Conservation (phyloP, 1,139 yeast species). For the Lodderomyces parapsilosis region DNA sequence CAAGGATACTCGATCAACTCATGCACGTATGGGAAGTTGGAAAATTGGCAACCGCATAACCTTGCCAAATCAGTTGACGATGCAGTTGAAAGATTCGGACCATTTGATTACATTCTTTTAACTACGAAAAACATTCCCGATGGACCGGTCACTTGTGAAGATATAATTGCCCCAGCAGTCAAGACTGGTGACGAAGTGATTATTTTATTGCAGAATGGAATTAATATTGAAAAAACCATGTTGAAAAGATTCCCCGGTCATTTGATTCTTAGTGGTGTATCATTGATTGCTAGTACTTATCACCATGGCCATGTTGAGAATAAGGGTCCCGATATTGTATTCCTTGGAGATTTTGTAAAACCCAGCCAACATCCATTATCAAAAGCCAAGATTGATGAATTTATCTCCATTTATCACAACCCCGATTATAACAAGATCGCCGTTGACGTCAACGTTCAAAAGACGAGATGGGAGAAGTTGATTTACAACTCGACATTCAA, state of each 20-base stretch:
- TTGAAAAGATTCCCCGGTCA: conserved; percentile 56
- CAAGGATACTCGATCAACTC: conserved; percentile 63
- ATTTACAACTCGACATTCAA: conserved; percentile 69
- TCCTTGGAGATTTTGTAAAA: conserved; percentile 53
- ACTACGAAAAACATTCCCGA: conserved; percentile 79
- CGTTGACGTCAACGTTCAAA: conserved; percentile 49
- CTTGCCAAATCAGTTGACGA: conserved; percentile 43
- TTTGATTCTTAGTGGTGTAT: conserved; percentile 63
- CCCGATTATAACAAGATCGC: conserved; percentile 36
- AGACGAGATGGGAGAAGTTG: conserved; percentile 70
- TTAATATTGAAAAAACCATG: conserved; percentile 67
- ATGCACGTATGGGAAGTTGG: conserved; percentile 55
- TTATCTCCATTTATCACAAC: conserved; percentile 50
- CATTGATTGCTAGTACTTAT: conserved; percentile 66
- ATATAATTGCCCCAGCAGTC: conserved; percentile 58
- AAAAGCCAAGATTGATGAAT: conserved; percentile 31
- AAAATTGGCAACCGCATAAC: conserved; percentile 54
- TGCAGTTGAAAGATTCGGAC: conserved; percentile 42
- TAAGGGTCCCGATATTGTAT: conserved; percentile 52
- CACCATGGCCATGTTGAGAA: conserved; percentile 51
- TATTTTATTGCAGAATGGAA: conserved; percentile 70
- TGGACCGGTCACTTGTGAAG: conserved; percentile 51
- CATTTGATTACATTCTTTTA: conserved; percentile 65
- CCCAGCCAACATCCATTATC: conserved; percentile 17
- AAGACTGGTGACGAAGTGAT: conserved; percentile 48